phyloP scores from a whole-genome alignment of 768 basidiomycete genomes.

The Boletales sp. region DNA sequence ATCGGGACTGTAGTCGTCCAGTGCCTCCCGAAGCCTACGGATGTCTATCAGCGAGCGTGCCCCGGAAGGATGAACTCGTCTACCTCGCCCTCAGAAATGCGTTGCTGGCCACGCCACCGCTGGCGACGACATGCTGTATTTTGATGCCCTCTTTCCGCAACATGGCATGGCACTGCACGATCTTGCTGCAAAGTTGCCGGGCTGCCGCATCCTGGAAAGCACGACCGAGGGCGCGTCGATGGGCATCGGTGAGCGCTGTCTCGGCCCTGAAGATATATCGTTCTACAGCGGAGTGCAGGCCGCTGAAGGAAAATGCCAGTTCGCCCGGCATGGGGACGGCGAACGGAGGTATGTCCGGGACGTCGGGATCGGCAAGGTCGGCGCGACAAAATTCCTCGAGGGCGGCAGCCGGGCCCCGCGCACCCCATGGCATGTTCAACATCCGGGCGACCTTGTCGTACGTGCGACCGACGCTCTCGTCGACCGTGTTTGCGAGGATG shows the following conservation, averaged over 20 bases:
- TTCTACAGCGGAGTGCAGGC: conserved; percentile 70
- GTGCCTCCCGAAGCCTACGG: conserved; percentile 30
- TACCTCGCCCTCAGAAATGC: conserved; percentile 61
- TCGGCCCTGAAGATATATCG: conserved; percentile 44
- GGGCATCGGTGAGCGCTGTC: conserved; percentile 27
- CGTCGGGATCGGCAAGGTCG: conserved; percentile 14
- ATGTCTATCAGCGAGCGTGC: not conserved
- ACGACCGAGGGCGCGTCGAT: conserved; percentile 50
- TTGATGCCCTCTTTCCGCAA: conserved; percentile 47
- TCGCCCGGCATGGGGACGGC: conserved; percentile 49
- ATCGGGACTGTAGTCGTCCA: conserved; percentile 27
- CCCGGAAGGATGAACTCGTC: conserved; percentile 8
- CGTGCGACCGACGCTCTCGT: conserved; percentile 73
- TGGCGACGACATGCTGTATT: conserved; percentile 67
- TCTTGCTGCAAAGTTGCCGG: conserved; percentile 71
- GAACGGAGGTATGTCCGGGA: conserved; percentile 35
- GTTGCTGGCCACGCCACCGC: conserved; percentile 95
- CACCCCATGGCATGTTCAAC: conserved; percentile 62
- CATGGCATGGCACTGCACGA: conserved; percentile 33
- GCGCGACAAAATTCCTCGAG: conserved; percentile 66
- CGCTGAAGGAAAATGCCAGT: conserved; percentile 75
- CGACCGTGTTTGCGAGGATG: conserved; percentile 69
- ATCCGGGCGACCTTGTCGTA: conserved; percentile 82
- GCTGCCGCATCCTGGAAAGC: conserved; percentile 74
- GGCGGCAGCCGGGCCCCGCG: conserved; percentile 69